These are phyloP conservation scores for Coleophoma cylindrospora DNA, from an alignment of 2,329 filamentous ascomycete genomes.

Conservation along the genomic window DNA sequence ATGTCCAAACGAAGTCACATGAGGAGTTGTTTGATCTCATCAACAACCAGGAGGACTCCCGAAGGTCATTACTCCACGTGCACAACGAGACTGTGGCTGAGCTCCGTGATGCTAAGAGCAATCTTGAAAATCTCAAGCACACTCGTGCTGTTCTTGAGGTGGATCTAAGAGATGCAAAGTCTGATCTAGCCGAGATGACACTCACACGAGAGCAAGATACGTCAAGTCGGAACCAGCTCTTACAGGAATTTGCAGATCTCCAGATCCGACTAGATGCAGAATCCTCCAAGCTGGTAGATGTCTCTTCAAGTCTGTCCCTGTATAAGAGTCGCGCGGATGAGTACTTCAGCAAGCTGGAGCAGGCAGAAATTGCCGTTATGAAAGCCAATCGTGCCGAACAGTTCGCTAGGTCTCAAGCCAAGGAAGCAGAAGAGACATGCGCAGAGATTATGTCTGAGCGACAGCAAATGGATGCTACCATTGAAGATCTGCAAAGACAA, in stretches of 20 bases:
- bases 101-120: slow-evolving; percentile 77
- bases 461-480: slow-evolving; percentile 78
- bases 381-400: slow-evolving; percentile 90
- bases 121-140: slow-evolving; percentile 83
- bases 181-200: slow-evolving; percentile 77
- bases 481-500: slow-evolving; percentile 87
- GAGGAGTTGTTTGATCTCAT: slow-evolving; percentile 91
- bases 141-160: slow-evolving; percentile 76
- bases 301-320: slow-evolving; percentile 75
- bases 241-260: slow-evolving; percentile 89
- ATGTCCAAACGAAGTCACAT: slow-evolving; percentile 89
- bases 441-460: slow-evolving; percentile 88
- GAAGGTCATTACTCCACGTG: slow-evolving; percentile 73
- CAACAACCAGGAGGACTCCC: slow-evolving; percentile 87
- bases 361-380: slow-evolving; percentile 91
- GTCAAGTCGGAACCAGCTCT: slow-evolving; percentile 78
- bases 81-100: slow-evolving; percentile 85
- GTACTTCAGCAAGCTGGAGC: slow-evolving; percentile 95
- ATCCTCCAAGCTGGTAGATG: slow-evolving; percentile 76
- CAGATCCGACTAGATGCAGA: slow-evolving; percentile 92
- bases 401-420: slow-evolving; percentile 84
- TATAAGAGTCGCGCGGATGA: slow-evolving; percentile 94
- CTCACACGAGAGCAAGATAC: slow-evolving; percentile 80
- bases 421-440: slow-evolving; percentile 86
- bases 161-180: slow-evolving; percentile 77